These are phyloP conservation scores for Gynostemma pentaphyllum DNA, from an alignment of 306 rosid genomes.

Conservation along the genomic window DNA sequence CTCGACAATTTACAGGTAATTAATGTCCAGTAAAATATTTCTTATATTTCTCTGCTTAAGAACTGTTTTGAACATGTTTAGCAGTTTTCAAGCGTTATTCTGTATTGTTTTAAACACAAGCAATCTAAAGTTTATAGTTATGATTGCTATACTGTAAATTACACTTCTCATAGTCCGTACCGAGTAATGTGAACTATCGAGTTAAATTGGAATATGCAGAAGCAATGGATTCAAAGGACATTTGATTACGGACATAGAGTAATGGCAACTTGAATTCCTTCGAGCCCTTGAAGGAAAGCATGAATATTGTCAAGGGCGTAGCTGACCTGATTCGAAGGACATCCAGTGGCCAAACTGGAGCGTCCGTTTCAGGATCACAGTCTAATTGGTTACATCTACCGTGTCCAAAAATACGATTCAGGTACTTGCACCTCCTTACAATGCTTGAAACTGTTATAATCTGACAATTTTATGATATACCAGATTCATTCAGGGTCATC, in stretches of 20 bases:
- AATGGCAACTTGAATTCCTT: conserved; percentile 23
- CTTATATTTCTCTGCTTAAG: background rate
- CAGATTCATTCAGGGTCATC: background rate
- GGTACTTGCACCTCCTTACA: conserved; percentile 27
- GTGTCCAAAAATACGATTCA: conserved; percentile 67
- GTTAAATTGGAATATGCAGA: conserved; percentile 3
- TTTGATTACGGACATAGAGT: conserved; percentile 17
- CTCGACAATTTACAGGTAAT: background rate
- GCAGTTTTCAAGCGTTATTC: too few species aligned
- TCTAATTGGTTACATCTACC: conserved; percentile 52
- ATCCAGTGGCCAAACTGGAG: conserved; percentile 52
- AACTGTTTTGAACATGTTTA: background rate
- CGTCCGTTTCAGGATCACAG: conserved; percentile 45
- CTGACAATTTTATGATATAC: background rate
- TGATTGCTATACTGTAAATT: background rate
- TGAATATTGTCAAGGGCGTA: conserved; percentile 95
- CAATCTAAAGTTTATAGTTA: too few species aligned
- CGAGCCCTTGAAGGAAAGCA: conserved; percentile 30
- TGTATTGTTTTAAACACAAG: too few species aligned
- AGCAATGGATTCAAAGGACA: conserved; percentile 33
- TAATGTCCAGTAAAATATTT: background rate
- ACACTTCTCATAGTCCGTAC: background rate
- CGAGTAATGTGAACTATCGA: background rate
- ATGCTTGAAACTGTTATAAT: background rate
- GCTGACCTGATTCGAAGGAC: conserved; percentile 95